Percentiles rank a stretch among this genome's conserved stretches.
These are phyloP conservation scores for Shiraia sp. DNA, from an alignment of 2,329 filamentous ascomycete genomes.

Conservation along the genomic window DNA sequence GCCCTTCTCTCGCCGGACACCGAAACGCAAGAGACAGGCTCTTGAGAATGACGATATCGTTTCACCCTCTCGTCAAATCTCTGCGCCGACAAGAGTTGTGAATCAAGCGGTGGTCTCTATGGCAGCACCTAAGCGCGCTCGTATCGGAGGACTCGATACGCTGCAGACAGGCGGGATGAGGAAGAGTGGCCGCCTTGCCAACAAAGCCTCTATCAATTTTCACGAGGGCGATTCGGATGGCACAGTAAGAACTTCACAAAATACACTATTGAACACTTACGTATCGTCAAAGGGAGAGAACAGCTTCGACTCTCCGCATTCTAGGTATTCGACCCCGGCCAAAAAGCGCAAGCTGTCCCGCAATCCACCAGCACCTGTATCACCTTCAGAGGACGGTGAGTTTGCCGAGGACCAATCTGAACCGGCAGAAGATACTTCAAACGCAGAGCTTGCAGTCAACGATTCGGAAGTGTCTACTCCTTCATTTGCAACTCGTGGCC, in stretches of 20 bases:
- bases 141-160: constrained; percentile 1
- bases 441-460: constrained; percentile 3
- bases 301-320: constrained; percentile 3
- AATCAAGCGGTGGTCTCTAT: too few species aligned
- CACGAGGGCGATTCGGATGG: constrained; percentile 7
- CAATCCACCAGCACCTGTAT: background rate
- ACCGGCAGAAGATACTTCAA: constrained; percentile 10
- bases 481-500: constrained; percentile 1
- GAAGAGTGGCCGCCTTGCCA: constrained; percentile 12
- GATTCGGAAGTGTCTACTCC: constrained; percentile 4
- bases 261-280: background rate
- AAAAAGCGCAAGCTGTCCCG: constrained; percentile 16
- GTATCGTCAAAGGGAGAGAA: constrained; percentile 9
- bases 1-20: background rate
- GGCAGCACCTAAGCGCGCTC: constrained; percentile 2
- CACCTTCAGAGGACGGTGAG: constrained; percentile 18
- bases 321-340: constrained; percentile 3
- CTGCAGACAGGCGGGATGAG: constrained; percentile 4
- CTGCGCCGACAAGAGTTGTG: too few species aligned
- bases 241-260: constrained; percentile 4
- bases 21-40: background rate
- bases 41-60: background rate
- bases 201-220: constrained; percentile 7
- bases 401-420: constrained; percentile 15
- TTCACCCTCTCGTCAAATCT: background rate